Evolutionary conservation across 2,329 filamentous ascomycete species (phyloP).

Genomic region (Polytolypa hystricis): DNA sequence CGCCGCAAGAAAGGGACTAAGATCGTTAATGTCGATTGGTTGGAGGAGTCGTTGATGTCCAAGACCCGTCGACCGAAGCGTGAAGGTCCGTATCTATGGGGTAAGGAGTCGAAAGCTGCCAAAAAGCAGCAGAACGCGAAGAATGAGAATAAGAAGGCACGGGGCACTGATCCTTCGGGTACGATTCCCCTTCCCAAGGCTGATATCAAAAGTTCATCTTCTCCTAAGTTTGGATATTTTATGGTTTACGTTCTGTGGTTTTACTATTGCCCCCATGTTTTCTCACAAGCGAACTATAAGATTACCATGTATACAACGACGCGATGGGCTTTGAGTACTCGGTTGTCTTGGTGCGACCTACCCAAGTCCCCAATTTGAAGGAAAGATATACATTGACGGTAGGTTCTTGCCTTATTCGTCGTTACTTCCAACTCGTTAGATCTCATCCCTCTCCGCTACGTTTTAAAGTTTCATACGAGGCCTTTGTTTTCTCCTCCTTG

Average conservation of each 20-base stretch:
- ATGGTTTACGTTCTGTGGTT: too few relatives aligned
- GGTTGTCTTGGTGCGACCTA: constrained; percentile 47
- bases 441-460: too few relatives aligned
- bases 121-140: constrained; percentile 17
- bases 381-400: constrained; percentile 51
- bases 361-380: constrained; percentile 36
- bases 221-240: too few relatives aligned
- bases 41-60: constrained; percentile 32
- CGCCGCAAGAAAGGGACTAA: constrained; percentile 25
- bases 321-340: constrained; percentile 52
- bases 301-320: constrained; percentile 58
- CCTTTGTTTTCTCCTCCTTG: too few relatives aligned
- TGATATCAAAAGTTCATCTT: too few relatives aligned
- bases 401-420: too few relatives aligned
- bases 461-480: too few relatives aligned
- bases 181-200: too few relatives aligned
- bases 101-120: constrained; percentile 16
- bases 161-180: too few relatives aligned
- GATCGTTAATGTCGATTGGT: constrained; percentile 39
- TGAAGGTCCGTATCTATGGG: constrained; percentile 23
- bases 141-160: not conserved
- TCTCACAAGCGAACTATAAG: constrained; percentile 29
- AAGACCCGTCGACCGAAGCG: constrained; percentile 24
- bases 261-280: too few relatives aligned
- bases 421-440: too few relatives aligned